These are phyloP conservation scores for Colletotrichum sp. DNA, from an alignment of 2,329 filamentous ascomycete species.

Conservation along the genomic window DNA sequence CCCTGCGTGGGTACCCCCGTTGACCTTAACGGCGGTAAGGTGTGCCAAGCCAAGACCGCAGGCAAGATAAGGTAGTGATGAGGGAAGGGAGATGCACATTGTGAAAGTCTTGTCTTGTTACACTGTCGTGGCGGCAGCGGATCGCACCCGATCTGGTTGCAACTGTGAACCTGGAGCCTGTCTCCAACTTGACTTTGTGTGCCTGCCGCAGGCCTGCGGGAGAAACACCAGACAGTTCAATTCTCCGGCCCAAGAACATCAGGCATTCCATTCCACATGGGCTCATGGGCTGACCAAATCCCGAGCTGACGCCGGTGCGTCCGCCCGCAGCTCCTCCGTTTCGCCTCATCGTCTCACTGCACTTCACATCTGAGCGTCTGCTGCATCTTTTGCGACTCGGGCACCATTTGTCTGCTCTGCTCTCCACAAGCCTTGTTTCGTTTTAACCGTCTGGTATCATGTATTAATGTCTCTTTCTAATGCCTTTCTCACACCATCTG, in stretches of 20 bases:
- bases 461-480: conserved; percentile 16
- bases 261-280: neutral
- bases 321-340: conserved; percentile 1
- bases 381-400: neutral
- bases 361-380: conserved; percentile 6
- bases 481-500: neutral
- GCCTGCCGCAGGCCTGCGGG: neutral
- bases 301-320: neutral
- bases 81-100: neutral
- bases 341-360: conserved; percentile 12
- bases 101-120: neutral
- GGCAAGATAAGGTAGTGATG: neutral
- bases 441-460: conserved; percentile 21
- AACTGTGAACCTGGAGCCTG: neutral
- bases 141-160: conserved; percentile 2
- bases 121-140: neutral
- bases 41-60: conserved; percentile 2
- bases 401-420: neutral
- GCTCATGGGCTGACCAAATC: neutral
- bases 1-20: neutral
- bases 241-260: neutral
- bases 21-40: neutral
- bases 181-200: neutral
- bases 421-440: conserved; percentile 4
- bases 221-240: neutral